Evolutionary conservation across 805 yeast genomes (phyloP).

Genomic region (Metschnikowia santaceciliae): DNA sequence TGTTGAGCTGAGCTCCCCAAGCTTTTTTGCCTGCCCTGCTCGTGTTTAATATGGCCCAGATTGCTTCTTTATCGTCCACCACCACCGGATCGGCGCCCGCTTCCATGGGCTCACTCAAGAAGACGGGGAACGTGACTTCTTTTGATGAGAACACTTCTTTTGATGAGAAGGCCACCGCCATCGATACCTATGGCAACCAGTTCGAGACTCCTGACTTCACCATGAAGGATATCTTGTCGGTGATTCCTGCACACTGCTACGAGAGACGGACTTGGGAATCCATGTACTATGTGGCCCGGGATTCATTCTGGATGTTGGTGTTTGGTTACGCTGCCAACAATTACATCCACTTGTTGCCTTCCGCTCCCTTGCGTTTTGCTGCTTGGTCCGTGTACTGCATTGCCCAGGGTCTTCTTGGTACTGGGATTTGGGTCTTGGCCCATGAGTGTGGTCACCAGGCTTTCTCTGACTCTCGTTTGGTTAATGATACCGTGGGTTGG

Average conservation of each 20-base stretch:
- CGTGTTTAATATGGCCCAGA: constrained; percentile 11
- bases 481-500: constrained; percentile 83
- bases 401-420: constrained; percentile 61
- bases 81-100: constrained; percentile 8
- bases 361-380: constrained; percentile 40
- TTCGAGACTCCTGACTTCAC: constrained; percentile 73
- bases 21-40: neutral
- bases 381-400: constrained; percentile 58
- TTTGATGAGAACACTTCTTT: constrained; percentile 35
- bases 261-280: constrained; percentile 55
- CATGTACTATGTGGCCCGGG: constrained; percentile 64
- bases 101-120: constrained; percentile 17
- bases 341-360: constrained; percentile 43
- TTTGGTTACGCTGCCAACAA: constrained; percentile 53
- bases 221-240: constrained; percentile 68
- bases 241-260: constrained; percentile 73
- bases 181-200: constrained; percentile 60
- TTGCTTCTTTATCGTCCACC: constrained; percentile 12
- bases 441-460: constrained; percentile 94
- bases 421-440: constrained; percentile 82
- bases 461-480: constrained; percentile 65
- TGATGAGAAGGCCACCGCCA: constrained; percentile 36
- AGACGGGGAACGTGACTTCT: constrained; percentile 41
- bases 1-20: neutral
- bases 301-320: constrained; percentile 45